Evolutionary conservation across 306 rosid species (phyloP), one percentile per base, ranked within the genome.

Genomic region (Quercus aquifolioides): DNA sequence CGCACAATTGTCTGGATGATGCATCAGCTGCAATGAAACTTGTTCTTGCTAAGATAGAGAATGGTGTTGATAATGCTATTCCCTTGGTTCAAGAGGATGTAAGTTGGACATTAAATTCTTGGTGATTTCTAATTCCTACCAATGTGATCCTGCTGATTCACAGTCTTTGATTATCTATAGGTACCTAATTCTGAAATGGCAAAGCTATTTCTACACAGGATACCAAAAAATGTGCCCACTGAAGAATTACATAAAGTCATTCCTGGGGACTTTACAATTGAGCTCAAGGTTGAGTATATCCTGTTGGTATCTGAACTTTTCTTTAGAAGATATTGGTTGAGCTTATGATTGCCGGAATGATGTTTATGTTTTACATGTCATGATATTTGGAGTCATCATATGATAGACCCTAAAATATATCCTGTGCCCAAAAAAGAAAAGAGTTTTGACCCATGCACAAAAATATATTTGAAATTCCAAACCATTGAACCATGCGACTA

Each of bases 1-100:
- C 94, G 1, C 99, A 95, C 86, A 89, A 91, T 80, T 93, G 99
- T 90, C 79, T 84, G 69, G 93, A 95, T 73, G 97, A 92, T 89
- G 97, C 97, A 63, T 31, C 76, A 75, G 97, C 99, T 74, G 94
- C 99, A 60, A 93, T 95, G 99, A 87, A 95, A 75, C 99, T 95
- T 84, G 95, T 74, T 73, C 92, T 91, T 83, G 97, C 96, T 25
- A 91, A 77, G 88, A 73, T 95, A 75, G 86, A 86, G 57, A 80
- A 81, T 11, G 92, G 91, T 20, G 85, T 83, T 54, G 92, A 88
- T 58, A 86, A 55, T 68, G 71, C 77, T 62, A 74, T 90, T 60
- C 74, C 90, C 3, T 59, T 78, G 74, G 67, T 64, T 81, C 82
- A 84, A 81, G 87, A 84, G 69, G 88, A 55, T 76, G 99, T 93